Base-by-base conservation (phyloP, 2,329 filamentous ascomycete species). In the Apiospora pterosperma region DNA sequence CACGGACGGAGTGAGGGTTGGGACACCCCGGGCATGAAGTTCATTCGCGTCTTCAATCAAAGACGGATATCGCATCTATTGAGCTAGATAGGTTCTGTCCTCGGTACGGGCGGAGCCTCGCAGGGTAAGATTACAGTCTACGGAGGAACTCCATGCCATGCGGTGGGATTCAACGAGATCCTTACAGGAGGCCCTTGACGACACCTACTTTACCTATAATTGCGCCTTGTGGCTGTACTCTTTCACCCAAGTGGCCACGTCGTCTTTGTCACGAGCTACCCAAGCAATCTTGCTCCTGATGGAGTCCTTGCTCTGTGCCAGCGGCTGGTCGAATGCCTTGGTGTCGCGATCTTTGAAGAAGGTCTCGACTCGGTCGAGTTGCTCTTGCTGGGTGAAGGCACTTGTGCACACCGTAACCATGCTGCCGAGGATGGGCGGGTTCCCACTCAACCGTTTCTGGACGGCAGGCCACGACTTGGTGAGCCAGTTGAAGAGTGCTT, bases 261-360 rank as follows among this genome's bases (percentile, higher is more conserved):
- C 92, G 34, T 87, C 84, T 52, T 84, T 82, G 77, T 97, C 94
- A 65, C 93, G 87, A 76, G 88, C 80, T 64, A 96, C 76, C 92
- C 92, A 97, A 66, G 88, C 86, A 71, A 90, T 85, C 87, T 97
- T 98, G 63, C 93, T 93, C 67, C 87, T 87, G 72, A 97, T 90
- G 4, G 89, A 85, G 76, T 98, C 95, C 70, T 91, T 85, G 76
- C 91, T 95, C 82, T 98, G 95, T n/a, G 93, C 92, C 65, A 98
- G 82, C 60, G 92, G 89, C 76, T 94, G 90, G 74, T 97, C 92
- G 73, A 93, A 98, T 52, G 93, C 87, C 78, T 84, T 97, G 66
- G 90, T 96, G 76, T 92, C 92, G 82, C 92, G 93, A 68, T 85
- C 82, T 38, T 82, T 83, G 75, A 97, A 98, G 85, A 97, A 98